Evolutionary conservation across 2,329 filamentous ascomycete genomes (phyloP).

Genomic region (Diaporthe longicolla): DNA sequence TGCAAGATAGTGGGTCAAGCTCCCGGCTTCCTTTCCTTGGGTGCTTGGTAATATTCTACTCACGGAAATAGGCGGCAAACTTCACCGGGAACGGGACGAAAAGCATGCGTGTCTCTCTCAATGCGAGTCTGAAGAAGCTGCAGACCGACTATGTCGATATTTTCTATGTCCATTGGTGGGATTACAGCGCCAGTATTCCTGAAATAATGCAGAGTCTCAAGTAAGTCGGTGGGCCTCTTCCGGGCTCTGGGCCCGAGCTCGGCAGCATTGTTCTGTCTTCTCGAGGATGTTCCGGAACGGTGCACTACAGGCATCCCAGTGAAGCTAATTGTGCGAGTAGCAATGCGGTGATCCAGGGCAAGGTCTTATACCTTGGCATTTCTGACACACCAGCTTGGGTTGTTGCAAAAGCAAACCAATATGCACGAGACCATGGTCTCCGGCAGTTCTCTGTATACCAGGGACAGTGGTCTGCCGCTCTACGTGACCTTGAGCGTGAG

Average conservation of each 20-base stretch:
- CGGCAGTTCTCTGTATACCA: constrained; percentile 75
- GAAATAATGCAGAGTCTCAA: constrained; percentile 74
- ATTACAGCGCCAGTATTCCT: constrained; percentile 60
- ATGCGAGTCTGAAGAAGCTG: constrained; percentile 71
- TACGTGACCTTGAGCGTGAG: constrained; percentile 77
- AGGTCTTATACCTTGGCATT: constrained; percentile 72
- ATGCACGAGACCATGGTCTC: constrained; percentile 70
- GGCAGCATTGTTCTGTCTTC: too few relatives aligned
- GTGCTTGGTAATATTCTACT: too few relatives aligned
- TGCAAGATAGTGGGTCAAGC: constrained; percentile 51
- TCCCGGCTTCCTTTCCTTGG: too few relatives aligned
- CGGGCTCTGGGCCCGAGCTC: too few relatives aligned
- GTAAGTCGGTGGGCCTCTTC: too few relatives aligned
- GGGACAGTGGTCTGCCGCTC: constrained; percentile 71
- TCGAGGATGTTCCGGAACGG: too few relatives aligned
- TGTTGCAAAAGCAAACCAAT: constrained; percentile 58
- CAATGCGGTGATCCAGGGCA: constrained; percentile 63
- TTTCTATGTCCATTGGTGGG: constrained; percentile 70
- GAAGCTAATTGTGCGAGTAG: too few relatives aligned
- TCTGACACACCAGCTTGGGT: constrained; percentile 80
- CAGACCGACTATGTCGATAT: constrained; percentile 80
- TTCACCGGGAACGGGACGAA: constrained; percentile 73
- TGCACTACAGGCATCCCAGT: too few relatives aligned
- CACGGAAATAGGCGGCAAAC: constrained; percentile 58
- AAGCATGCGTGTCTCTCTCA: constrained; percentile 68